These are phyloP conservation scores for Crithidia sp. DNA, from an alignment of 208 protist species.

Conservation along the genomic window DNA sequence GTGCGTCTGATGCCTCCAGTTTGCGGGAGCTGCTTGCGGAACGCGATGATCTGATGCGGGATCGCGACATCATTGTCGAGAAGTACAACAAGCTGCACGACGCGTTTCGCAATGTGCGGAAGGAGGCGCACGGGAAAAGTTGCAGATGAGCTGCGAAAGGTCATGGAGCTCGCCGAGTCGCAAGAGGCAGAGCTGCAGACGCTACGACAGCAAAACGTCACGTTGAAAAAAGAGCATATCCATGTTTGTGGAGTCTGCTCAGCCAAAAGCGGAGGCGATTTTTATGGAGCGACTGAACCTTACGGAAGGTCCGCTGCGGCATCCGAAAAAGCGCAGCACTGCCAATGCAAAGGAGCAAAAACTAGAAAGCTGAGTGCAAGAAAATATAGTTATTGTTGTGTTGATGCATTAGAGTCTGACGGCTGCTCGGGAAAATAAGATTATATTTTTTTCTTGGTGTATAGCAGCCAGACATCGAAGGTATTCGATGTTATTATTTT, in stretches of 20 bases:
- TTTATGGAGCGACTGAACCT: slow-evolving; percentile 81
- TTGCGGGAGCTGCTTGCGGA: slow-evolving; percentile 64
- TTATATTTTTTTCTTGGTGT: slow-evolving; percentile 2
- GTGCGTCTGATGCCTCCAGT: slow-evolving; percentile 52
- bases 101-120: slow-evolving; percentile 54
- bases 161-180: slow-evolving; percentile 63
- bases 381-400: neutral
- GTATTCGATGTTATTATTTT: slow-evolving; percentile 3
- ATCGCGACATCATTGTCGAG: slow-evolving; percentile 75
- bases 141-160: slow-evolving; percentile 54
- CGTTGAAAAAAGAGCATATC: slow-evolving; percentile 79
- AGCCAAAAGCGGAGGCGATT: slow-evolving; percentile 58
- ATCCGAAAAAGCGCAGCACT: slow-evolving; percentile 70
- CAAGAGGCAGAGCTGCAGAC: slow-evolving; percentile 83
- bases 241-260: slow-evolving; percentile 60
- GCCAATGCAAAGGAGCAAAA: slow-evolving; percentile 20
- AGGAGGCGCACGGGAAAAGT: slow-evolving; percentile 52
- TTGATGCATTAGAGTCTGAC: too few relatives aligned
- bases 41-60: slow-evolving; percentile 59
- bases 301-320: slow-evolving; percentile 76
- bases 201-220: slow-evolving; percentile 68
- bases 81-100: slow-evolving; percentile 89
- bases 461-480: neutral
- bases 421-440: too few relatives aligned
- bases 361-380: neutral